Evolutionary conservation across 768 basidiomycete genomes (phyloP).

Genomic region (Suillus alpinus): DNA sequence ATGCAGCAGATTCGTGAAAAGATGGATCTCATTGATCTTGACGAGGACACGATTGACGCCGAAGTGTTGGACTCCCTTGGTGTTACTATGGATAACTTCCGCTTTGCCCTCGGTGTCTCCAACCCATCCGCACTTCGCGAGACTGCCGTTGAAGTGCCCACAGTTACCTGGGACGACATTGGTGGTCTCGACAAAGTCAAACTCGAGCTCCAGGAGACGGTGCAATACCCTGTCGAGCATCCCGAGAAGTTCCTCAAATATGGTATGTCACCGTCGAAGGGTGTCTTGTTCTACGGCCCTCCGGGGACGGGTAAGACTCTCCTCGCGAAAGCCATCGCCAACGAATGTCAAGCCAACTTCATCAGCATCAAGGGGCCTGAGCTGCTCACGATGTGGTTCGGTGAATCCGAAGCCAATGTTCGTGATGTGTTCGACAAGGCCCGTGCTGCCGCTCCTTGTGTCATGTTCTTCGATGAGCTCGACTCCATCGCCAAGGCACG

Average conservation of each 20-base stretch:
- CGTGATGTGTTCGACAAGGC: slow-evolving; percentile 99
- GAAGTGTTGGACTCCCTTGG: slow-evolving; percentile 98
- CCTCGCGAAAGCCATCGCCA: slow-evolving; percentile 97
- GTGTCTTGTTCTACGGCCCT: slow-evolving; percentile 99
- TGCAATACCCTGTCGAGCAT: slow-evolving; percentile 99
- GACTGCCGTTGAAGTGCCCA: slow-evolving; percentile 98
- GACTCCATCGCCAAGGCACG: slow-evolving; percentile 99
- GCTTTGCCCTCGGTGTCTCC: slow-evolving; percentile 94
- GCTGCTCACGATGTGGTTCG: slow-evolving; percentile 99
- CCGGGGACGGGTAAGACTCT: slow-evolving; percentile 99
- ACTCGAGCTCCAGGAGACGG: slow-evolving; percentile 97
- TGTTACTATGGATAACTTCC: slow-evolving; percentile 99
- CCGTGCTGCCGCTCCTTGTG: slow-evolving; percentile 97
- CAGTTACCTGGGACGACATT: slow-evolving; percentile 98
- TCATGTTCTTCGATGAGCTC: slow-evolving; percentile 99
- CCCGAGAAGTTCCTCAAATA: slow-evolving; percentile 99
- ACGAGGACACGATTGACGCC: slow-evolving; percentile 98
- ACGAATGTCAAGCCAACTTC: slow-evolving; percentile 99
- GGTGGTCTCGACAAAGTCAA: slow-evolving; percentile 99
- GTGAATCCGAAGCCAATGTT: slow-evolving; percentile 99
- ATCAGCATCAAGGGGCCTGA: slow-evolving; percentile 99
- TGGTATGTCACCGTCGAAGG: slow-evolving; percentile 99
- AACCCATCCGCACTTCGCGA: slow-evolving; percentile 99
- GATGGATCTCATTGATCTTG: slow-evolving; percentile 96
- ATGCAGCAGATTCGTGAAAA: slow-evolving; percentile 99